Percentiles rank a stretch among this genome's conserved stretches.
phyloP scores from a whole-genome alignment of 106 monocot species.

The Acorus gramineus region DNA sequence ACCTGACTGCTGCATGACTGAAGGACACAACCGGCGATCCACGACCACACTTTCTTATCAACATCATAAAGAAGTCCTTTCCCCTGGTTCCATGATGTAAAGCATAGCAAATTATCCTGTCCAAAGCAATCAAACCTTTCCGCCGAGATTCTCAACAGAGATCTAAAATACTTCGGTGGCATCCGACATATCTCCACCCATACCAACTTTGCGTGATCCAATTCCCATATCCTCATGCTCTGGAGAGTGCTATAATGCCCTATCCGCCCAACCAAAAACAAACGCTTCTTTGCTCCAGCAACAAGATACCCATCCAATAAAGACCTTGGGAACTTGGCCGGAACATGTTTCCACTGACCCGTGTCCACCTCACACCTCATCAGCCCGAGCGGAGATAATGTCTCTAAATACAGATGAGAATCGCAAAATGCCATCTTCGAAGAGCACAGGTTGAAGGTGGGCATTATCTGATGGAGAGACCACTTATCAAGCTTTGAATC shows the following conservation, averaged over 20 bases:
- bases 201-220: conserved; percentile 60
- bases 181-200: conserved; percentile 81
- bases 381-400: conserved; percentile 70
- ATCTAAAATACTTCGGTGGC: conserved; percentile 75
- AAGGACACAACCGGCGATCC: conserved; percentile 69
- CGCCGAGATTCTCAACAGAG: conserved; percentile 60
- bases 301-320: conserved; percentile 75
- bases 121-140: conserved; percentile 89
- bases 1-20: conserved; percentile 78
- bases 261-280: conserved; percentile 74
- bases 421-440: conserved; percentile 92
- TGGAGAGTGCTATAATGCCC: conserved; percentile 80
- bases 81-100: conserved; percentile 90
- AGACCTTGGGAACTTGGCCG: conserved; percentile 73
- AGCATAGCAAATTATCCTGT: conserved; percentile 76
- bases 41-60: conserved; percentile 71
- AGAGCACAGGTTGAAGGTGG: conserved; percentile 65
- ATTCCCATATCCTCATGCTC: conserved; percentile 83
- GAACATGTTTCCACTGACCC: conserved; percentile 71
- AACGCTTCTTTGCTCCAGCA: conserved; percentile 50
- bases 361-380: conserved; percentile 65
- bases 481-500: conserved; percentile 57
- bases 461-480: conserved; percentile 75
- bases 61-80: conserved; percentile 70
- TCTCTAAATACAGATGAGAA: conserved; percentile 63